These are phyloP conservation scores for Cyclanthera cordifolia DNA, from an alignment of 306 rosid genomes.

Conservation along the genomic window DNA sequence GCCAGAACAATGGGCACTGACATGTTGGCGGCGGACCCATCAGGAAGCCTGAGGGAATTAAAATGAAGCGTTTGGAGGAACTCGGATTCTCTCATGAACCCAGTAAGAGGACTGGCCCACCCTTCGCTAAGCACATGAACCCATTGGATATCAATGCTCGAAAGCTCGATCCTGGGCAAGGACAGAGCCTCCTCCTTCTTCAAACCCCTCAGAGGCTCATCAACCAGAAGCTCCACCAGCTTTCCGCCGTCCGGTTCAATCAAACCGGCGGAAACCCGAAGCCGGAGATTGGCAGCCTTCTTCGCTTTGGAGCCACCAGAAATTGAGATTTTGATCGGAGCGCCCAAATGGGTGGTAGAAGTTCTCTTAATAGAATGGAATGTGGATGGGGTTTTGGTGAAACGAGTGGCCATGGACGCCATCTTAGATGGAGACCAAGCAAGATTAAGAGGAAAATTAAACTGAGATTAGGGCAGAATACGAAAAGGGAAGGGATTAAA, in stretches of 20 bases:
- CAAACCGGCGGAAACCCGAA: conserved; percentile 50
- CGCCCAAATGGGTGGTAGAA: conserved; percentile 33
- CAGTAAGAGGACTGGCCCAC: conserved; percentile 81
- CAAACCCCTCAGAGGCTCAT: conserved; percentile 30
- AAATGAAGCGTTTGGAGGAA: conserved; percentile 99
- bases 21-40: conserved; percentile 79
- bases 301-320: background rate
- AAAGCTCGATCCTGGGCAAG: conserved; percentile 54
- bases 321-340: conserved; percentile 24
- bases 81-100: conserved; percentile 95
- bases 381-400: conserved; percentile 29
- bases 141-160: conserved; percentile 67
- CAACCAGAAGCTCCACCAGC: conserved; percentile 67
- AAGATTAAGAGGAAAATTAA: background rate
- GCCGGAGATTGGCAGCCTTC: conserved; percentile 16
- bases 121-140: conserved; percentile 92
- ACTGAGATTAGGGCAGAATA: background rate
- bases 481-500: background rate
- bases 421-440: background rate
- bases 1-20: conserved; percentile 86
- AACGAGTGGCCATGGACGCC: conserved; percentile 33
- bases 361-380: conserved; percentile 25
- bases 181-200: conserved; percentile 54
- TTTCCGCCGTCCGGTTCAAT: conserved; percentile 93
- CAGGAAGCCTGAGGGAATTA: conserved; percentile 58